Conservation (phyloP, 257 asterid genomes). For the Verbascum thapsus region DNA sequence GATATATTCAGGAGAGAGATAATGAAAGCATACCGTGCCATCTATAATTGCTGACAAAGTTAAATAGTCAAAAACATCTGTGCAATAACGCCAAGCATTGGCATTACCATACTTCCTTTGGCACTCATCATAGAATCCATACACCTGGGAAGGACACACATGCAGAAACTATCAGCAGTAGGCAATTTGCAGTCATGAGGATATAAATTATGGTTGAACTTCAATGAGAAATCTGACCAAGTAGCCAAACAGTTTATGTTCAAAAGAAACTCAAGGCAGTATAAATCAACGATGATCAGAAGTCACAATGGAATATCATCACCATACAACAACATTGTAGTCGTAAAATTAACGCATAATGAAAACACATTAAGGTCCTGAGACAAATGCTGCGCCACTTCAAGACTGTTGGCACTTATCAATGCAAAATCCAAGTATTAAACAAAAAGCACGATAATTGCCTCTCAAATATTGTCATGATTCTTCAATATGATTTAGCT, state of each 20-base stretch:
- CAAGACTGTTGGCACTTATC: not conserved
- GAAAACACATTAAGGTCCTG: not conserved
- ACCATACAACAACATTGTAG: not conserved
- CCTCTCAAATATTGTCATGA: not conserved
- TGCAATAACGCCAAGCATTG: slow-evolving; percentile 99
- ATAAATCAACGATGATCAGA: not conserved
- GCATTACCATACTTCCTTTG: slow-evolving; percentile 98
- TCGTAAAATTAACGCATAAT: not conserved
- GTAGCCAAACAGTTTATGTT: slow-evolving; percentile 1
- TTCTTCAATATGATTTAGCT: not conserved
- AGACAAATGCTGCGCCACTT: not conserved
- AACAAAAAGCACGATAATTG: not conserved
- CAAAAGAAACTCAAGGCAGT: slow-evolving; percentile 4
- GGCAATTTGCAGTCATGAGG: slow-evolving; percentile 23
- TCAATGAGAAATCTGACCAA: slow-evolving; percentile 1
- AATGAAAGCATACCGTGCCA: slow-evolving; percentile 68
- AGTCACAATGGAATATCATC: not conserved
- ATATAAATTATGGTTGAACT: slow-evolving; percentile 16
- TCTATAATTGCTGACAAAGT: slow-evolving; percentile 95
- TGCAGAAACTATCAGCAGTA: slow-evolving; percentile 22
- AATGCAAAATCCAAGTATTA: not conserved
- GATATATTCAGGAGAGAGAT: slow-evolving; percentile 18
- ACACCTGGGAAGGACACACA: slow-evolving; percentile 58
- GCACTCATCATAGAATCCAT: slow-evolving; percentile 99
- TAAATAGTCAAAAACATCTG: slow-evolving; percentile 96